Percentiles rank a stretch among this genome's conserved stretches.
Conservation (phyloP, 345 rosid genomes). For the Arabidopsis arenosa region DNA sequence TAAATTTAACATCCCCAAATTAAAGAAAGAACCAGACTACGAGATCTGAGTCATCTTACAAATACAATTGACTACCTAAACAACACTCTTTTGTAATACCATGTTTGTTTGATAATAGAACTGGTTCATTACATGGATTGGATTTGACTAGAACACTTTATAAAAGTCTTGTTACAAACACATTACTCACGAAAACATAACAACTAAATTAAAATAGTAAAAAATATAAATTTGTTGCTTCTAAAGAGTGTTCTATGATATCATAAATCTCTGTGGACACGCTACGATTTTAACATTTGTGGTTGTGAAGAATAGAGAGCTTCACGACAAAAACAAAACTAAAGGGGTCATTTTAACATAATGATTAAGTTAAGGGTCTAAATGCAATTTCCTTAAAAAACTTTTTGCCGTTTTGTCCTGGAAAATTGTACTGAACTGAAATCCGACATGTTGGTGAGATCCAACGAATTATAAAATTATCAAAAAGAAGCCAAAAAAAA, state of each 20-base stretch:
- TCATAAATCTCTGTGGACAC: background rate
- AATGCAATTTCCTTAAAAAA: background rate
- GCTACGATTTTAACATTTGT: background rate
- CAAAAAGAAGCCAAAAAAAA: background rate
- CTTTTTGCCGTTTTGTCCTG: background rate
- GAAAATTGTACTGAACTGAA: conserved; percentile 2
- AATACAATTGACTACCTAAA: too few relatives aligned
- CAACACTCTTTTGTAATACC: too few relatives aligned
- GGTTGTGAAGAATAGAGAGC: background rate
- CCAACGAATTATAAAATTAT: conserved; percentile 15
- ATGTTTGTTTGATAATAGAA: too few relatives aligned
- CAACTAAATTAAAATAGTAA: background rate
- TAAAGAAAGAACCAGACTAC: too few relatives aligned
- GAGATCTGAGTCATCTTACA: too few relatives aligned
- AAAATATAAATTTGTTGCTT: background rate
- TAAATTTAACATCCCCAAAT: too few relatives aligned
- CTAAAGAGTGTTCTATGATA: background rate
- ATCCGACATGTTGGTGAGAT: conserved; percentile 24
- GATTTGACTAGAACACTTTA: too few relatives aligned
- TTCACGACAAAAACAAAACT: background rate
- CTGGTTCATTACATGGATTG: too few relatives aligned
- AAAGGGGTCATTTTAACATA: background rate
- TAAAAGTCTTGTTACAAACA: too few relatives aligned
- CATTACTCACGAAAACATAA: too few relatives aligned
- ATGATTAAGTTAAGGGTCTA: background rate